These are phyloP conservation scores for Jackrogersella multiformis DNA, from an alignment of 495 filamentous ascomycete species.

Conservation along the genomic window DNA sequence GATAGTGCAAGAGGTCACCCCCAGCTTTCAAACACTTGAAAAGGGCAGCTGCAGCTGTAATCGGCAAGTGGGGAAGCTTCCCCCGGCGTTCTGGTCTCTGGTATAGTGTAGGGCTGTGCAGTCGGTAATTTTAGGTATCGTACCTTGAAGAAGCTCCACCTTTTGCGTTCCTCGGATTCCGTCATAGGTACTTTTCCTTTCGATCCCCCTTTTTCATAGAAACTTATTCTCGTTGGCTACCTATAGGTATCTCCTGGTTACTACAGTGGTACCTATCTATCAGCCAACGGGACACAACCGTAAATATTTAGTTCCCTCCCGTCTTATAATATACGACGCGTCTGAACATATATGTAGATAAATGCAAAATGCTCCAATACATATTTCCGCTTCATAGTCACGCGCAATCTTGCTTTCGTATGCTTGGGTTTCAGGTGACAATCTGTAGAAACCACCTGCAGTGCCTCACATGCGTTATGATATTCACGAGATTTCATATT, in stretches of 20 bases:
- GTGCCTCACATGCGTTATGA: slow-evolving; percentile 30
- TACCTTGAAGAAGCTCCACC: slow-evolving; percentile 5
- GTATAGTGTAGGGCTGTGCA: slow-evolving; percentile 36
- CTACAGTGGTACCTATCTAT: no score
- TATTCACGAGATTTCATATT: slow-evolving; percentile 15
- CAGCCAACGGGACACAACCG: no score
- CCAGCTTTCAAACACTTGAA: slow-evolving; percentile 9
- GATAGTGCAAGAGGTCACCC: slow-evolving; percentile 36
- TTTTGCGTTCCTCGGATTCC: neutral
- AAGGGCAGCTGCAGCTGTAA: slow-evolving; percentile 23
- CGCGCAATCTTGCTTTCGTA: slow-evolving; percentile 17
- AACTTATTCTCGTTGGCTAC: neutral
- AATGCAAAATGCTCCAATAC: neutral
- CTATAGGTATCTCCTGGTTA: no score
- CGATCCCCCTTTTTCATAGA: neutral
- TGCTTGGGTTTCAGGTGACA: slow-evolving; percentile 31
- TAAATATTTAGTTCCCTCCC: no score
- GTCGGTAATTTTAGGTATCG: neutral
- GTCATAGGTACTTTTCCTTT: slow-evolving; percentile 7
- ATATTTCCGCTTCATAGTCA: slow-evolving; percentile 23
- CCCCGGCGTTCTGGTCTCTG: neutral
- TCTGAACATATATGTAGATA: neutral
- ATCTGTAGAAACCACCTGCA: slow-evolving; percentile 25
- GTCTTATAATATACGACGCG: no score
- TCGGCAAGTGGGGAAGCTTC: slow-evolving; percentile 33